Percentiles rank a stretch among this genome's conserved stretches.
phyloP scores from a whole-genome alignment of 2,329 filamentous ascomycete genomes.

The Phaeosphaeriaceae sp. region DNA sequence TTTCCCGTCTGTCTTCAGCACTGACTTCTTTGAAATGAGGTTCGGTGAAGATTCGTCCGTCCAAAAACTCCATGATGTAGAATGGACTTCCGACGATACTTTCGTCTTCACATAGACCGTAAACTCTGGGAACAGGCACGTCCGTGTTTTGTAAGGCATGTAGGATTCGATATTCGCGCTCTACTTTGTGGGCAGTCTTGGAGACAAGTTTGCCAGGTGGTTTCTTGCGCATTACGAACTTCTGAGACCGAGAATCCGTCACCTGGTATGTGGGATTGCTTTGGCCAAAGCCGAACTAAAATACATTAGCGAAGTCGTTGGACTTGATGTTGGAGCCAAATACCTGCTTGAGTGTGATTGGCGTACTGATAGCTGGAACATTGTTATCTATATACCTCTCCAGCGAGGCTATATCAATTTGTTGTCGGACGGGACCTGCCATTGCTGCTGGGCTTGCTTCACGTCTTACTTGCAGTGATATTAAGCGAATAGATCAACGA shows the following conservation, averaged over 20 bases:
- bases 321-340: neutral
- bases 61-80: constrained; percentile 95
- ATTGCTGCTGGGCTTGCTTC: constrained; percentile 52
- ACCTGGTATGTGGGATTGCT: constrained; percentile 92
- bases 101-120: constrained; percentile 84
- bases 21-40: constrained; percentile 76
- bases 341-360: constrained; percentile 89
- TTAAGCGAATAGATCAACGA: too few relatives aligned
- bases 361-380: constrained; percentile 81
- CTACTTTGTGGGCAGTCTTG: constrained; percentile 89
- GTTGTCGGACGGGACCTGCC: constrained; percentile 88
- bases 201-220: constrained; percentile 79
- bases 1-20: constrained; percentile 70
- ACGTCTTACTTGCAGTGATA: neutral
- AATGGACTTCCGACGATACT: constrained; percentile 85
- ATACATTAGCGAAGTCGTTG: constrained; percentile 2
- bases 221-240: constrained; percentile 94
- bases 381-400: constrained; percentile 77
- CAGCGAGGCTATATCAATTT: constrained; percentile 80
- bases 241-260: constrained; percentile 70
- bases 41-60: constrained; percentile 91
- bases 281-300: constrained; percentile 92
- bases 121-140: constrained; percentile 83
- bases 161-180: constrained; percentile 91
- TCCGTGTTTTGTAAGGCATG: constrained; percentile 78